Evolutionary conservation across 768 basidiomycete species (phyloP), one percentile per base, ranked within the genome.

Genomic region (Epithele typhae): DNA sequence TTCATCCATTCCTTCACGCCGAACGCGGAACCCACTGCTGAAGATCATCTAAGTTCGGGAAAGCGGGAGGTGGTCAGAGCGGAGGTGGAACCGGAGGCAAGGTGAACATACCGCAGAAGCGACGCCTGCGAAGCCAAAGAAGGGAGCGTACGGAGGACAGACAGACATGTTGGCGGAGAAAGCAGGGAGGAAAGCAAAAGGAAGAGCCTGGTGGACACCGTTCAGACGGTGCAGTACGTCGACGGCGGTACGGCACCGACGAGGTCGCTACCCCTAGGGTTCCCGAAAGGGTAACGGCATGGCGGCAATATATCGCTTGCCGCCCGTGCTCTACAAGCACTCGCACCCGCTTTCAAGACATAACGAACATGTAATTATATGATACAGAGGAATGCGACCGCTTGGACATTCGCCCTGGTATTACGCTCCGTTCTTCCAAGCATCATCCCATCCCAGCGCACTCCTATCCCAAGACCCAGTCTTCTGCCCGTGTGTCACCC

Each of bases 81-180:
- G n/a, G 15, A 14, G 7, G 27, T 7, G 8, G 27, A 7, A 14
- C 8, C 35, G n/a, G 17, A 36, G 35, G 8, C 19, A 35, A 22
- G 8, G n/a, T 4, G 7, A 1, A 62, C 88, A 68, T 58, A 96
- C 95, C 40, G 95, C 82, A 21, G 86, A 78, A n/a, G 92, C 88
- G 24, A 98, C 95, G 41, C 95, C 95, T 40, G 87, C 94, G 65
- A 99, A 94, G 22, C 94, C 95, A 65, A 98, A 96, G 82, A 98
- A 98, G 42, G 92, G 90, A 41, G 94, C 94, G 64, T 89, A 97
- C 24, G 93, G 90, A 51, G 92, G 92, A 65, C 92, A 96, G 40
- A 77, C 54, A n/a, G 66, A 66, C 66, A 67, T 67, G 42, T 38
- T 53, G 40, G 38, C 40, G n/a, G 43, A 24, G 34, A 12, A 17